These are phyloP conservation scores for sweet orange (Citrus sinensis) DNA, from an alignment of 345 rosid species.

Conservation along the genomic window DNA sequence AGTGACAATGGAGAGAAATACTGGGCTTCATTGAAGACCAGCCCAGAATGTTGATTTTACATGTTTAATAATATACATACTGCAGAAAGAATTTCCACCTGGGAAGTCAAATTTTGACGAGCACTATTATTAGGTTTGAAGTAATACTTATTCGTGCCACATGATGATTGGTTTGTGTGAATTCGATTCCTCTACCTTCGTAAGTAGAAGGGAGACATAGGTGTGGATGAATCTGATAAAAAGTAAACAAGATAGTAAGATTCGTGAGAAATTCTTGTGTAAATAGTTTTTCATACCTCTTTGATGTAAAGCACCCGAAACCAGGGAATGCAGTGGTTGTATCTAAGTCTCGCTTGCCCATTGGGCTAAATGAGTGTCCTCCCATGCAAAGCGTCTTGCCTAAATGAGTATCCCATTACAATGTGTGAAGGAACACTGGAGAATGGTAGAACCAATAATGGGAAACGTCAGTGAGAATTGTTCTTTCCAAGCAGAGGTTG, in stretches of 20 bases:
- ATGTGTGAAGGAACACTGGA: not conserved
- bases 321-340: not conserved
- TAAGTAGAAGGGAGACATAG: not conserved
- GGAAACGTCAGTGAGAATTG: conserved; percentile 5
- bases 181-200: not conserved
- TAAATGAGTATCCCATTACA: conserved; percentile 36
- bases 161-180: not conserved
- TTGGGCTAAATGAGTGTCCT: conserved; percentile 41
- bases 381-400: conserved; percentile 36
- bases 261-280: not conserved
- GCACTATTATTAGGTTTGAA: not conserved
- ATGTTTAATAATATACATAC: not conserved
- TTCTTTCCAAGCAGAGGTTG: conserved; percentile 4
- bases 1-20: conserved; percentile 40
- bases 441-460: not conserved
- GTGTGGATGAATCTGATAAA: not conserved
- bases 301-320: conserved; percentile 10
- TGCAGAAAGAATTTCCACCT: not conserved
- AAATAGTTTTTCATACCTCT: conserved; percentile 3
- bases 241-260: not conserved
- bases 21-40: conserved; percentile 67
- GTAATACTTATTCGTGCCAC: not conserved
- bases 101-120: conserved; percentile 4
- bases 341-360: conserved; percentile 25
- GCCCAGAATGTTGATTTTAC: conserved; percentile 35